Evolutionary conservation across 306 rosid species (phyloP), one percentile per base, ranked within the genome.

Genomic region (Oemleria cerasiformis): DNA sequence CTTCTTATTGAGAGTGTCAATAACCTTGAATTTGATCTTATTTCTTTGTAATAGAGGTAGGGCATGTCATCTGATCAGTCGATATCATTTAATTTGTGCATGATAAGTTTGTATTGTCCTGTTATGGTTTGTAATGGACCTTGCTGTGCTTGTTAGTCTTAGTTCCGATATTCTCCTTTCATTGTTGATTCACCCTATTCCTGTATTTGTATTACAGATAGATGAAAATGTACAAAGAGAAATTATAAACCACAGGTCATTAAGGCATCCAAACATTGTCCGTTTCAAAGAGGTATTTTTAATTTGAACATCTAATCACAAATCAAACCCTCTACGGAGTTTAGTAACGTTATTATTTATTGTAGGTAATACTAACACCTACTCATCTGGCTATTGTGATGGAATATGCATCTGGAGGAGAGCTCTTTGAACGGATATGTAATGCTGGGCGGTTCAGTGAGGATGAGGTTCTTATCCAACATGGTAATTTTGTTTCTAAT

Each of bases 321-420:
- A 19, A 54, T 74, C 66, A 80, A 65, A 4, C 56, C 54, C 38
- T 53, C 56, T 25, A 15, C 44, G 47, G 44, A 68, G 57, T 53
- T 57, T 47, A 42, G 36, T 67, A 25, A 21, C 71, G 48, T 82
- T 45, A 44, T 23, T 42, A 68, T 80, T 76, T 45, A 79, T 55
- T 78, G 70, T 65, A 93, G 98, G 92, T 93, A 38, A 88, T 90
- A 74, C 81, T 93, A 80, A 93, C 98, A 15, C 96, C 93, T 42
- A 83, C 92, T 4, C 98, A 93, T 81, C 81, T 91, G 67, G 98
- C 97, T 13, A 90, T 88, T 77, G 98, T 87, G 39, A 93, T 93
- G 94, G 97, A 93, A 82, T 93, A 86, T 84, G 98, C 98, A 47
- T 90, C 97, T 70, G 97, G 98, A 73, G 98, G 98, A 70, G 97